Conservation (phyloP, 176 grass and related monocot genomes). For the Aegilops sharonensis region DNA sequence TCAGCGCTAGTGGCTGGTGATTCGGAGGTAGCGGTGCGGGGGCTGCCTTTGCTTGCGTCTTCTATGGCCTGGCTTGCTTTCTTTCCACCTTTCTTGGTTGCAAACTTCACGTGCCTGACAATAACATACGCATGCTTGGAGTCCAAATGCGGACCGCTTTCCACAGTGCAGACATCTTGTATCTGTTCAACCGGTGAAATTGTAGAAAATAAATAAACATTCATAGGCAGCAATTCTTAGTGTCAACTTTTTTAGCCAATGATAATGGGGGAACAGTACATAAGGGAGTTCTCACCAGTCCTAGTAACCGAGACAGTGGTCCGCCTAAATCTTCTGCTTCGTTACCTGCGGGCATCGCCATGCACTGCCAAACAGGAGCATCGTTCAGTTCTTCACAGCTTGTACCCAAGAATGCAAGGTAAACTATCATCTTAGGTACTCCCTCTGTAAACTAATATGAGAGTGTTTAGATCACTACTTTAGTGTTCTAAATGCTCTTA, state of each 20-base stretch:
- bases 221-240: not conserved
- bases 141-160: constrained; percentile 70
- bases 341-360: constrained; percentile 55
- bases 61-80: constrained; percentile 44
- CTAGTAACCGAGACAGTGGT: constrained; percentile 46
- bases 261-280: not conserved
- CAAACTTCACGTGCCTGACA: constrained; percentile 59
- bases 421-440: not conserved
- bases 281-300: constrained; percentile 39
- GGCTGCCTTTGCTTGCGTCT: constrained; percentile 35
- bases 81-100: constrained; percentile 46
- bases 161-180: constrained; percentile 49
- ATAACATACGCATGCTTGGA: constrained; percentile 55
- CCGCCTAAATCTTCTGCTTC: constrained; percentile 55
- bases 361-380: constrained; percentile 48
- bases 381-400: not conserved
- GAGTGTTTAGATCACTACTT: too few relatives aligned
- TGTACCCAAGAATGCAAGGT: not conserved
- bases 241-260: not conserved
- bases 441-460: too few relatives aligned
- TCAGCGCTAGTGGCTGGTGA: not conserved
- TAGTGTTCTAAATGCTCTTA: too few relatives aligned
- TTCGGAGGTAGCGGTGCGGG: not conserved
- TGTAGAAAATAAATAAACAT: not conserved
- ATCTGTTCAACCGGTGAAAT: constrained; percentile 44